Evolutionary conservation across 345 rosid species (phyloP), one percentile per base, ranked within the genome.

Genomic region (Heritiera littoralis): DNA sequence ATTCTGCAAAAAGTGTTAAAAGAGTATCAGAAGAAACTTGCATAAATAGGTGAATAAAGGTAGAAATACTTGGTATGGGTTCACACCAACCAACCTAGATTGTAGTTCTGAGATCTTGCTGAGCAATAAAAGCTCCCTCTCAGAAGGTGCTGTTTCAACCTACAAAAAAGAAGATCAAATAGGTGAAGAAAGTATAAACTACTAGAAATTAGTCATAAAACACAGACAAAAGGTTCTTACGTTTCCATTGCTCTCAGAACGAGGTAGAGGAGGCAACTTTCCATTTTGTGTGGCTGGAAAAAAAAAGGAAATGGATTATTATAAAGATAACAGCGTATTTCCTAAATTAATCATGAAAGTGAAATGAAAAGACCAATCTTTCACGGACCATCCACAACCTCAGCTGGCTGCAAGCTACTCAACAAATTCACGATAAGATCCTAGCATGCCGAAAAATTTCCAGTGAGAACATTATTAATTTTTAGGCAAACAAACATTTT

Each of bases 201-300:
- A 11, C 71, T 9, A 56, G 43, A 41, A 11, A 38, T 56, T 59
- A 56, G 45, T 51, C 17, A 65, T 48, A 51, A 9, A 35, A 13
- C 7, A 64, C 17, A 63, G 23, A 63, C 2, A 59, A 85, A 78
- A 54, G 35, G 45, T 65, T 75, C 93, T 88, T 82, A 96, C 97
- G 54, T 48, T 88, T 85, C 92, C 98, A 85, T 90, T 94, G 82
- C 77, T 91, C 83, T 94, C 99, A 15, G 85, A 51, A 63, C 86
- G 96, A 77, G 97, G 92, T 76, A 91, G 83, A 2, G 89, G 92
- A 38, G 94, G 98, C 86, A 93, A 88, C 87, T 94, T 97, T 75
- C 98, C 98, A 69, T 90, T 92, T 84, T 89, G 98, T 75, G 84
- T 69, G 66, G 82, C 96, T 94, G 92, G 30, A 54, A 73, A 70